Base-by-base conservation (phyloP, 78 protist species). In the Diacronema lutheri region DNA sequence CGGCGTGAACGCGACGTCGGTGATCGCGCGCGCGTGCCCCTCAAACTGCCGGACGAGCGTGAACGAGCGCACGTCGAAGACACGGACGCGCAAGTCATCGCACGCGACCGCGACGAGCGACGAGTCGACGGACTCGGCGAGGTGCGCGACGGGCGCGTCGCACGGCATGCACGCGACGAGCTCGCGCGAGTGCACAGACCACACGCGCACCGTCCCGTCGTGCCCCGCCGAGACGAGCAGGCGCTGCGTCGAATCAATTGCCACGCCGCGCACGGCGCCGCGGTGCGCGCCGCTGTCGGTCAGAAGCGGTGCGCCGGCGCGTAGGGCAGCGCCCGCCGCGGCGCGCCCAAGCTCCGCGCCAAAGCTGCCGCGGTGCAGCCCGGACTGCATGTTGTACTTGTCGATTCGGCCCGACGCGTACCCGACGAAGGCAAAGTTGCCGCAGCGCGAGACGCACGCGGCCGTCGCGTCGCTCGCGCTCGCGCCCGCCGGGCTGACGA, bases 31-130 rank as follows among this genome's bases (percentile, higher is more conserved):
- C 29, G 61, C 44, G 62, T 85, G 84, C 10, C 92, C 92, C 3
- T 11, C 14, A 62, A 90, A 80, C 9, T 26, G 44, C 38, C 95
- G 86, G 0, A 83, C 93, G 40, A 55, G 35, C 35, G 56, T 7
- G 21, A 0, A 1, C 4, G 89, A 74, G 7, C 33, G 85, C 40
- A 84, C 35, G 69, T 92, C 95, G 55, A 50, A 83, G 23, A 89
- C 88, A 13, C 91, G 81, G 9, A 90, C 33, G 29, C 16, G 6
- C 13, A 6, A 33, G 77, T 92, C 95, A 31, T 87, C 92, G 35
- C 81, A 35, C 26, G 60, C 78, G 16, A 50, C 88, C n/a, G 95
- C 93, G 50, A 88, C 40, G 9, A 92, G 71, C 35, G 78, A 40
- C 13, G 85, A 79, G 83, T 78, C 83, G 31, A 21, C 29, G 26